These are phyloP conservation scores for Arachnomyces sp. DNA, from an alignment of 2,329 filamentous ascomycete genomes.

Conservation along the genomic window DNA sequence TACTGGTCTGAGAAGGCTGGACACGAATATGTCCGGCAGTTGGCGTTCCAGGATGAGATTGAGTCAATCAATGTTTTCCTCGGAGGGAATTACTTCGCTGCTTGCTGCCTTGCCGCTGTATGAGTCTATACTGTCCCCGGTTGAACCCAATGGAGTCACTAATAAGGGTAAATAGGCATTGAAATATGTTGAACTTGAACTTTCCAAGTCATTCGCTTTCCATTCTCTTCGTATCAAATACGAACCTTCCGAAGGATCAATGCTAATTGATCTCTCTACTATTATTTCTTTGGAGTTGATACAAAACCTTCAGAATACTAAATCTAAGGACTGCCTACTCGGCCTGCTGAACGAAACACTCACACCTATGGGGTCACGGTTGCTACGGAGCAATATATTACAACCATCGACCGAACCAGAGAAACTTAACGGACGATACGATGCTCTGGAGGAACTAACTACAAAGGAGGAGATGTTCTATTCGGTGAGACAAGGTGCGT, in stretches of 20 bases:
- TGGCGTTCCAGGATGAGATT: conserved; percentile 74
- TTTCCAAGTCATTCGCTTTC: conserved; percentile 60
- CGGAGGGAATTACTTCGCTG: conserved; percentile 75
- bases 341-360: conserved; percentile 75
- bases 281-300: conserved; percentile 82
- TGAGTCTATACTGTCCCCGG: conserved; percentile 22
- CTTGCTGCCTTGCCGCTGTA: conserved; percentile 79
- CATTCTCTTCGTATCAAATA: conserved; percentile 81
- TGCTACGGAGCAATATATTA: conserved; percentile 76
- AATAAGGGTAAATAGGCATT: conserved; percentile 50
- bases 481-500: conserved; percentile 62
- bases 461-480: conserved; percentile 79
- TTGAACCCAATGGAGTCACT: conserved; percentile 8
- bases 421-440: conserved; percentile 64
- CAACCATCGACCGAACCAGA: conserved; percentile 71
- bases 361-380: conserved; percentile 80
- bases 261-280: conserved; percentile 91
- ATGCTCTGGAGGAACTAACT: conserved; percentile 74
- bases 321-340: conserved; percentile 74
- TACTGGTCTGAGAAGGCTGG: conserved; percentile 77
- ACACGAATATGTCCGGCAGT: conserved; percentile 64
- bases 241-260: conserved; percentile 78
- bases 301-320: conserved; percentile 69
- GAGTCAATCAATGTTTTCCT: conserved; percentile 72
- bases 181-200: conserved; percentile 67